Base-by-base conservation (phyloP, 2,329 filamentous ascomycete genomes). In the Talaromyces atroroseus region DNA sequence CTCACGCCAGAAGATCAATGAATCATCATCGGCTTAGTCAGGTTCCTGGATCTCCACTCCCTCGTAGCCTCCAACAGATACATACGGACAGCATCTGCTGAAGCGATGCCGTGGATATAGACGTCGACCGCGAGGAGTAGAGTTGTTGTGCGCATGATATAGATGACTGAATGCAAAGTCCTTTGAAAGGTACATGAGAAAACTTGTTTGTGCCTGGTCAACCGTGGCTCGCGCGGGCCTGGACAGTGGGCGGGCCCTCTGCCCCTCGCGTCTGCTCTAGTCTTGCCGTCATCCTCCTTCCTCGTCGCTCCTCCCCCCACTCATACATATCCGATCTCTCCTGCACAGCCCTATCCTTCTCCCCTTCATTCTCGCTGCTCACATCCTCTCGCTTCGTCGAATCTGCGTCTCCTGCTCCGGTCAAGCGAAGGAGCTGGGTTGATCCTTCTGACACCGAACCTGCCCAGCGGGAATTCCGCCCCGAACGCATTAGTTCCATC, bases 361-460 rank as follows among this genome's bases (percentile, higher is more conserved):
- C n/a, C 29, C 14, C 6, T 6, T n/a, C 14, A 3, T 6, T n/a
- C 34, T 38, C 12, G 16, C 12, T n/a, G 34, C 34, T 38, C n/a
- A n/a, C n/a, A n/a, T n/a, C 11, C 12, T 34, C 38, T 36, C n/a
- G 32, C 18, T 38, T 42, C 47, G 20, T 47, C 51, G 23, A 12
- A 18, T 18, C 5, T 3, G 23, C 29, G 10, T 32, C 11, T 12
- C 10, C 29, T 32, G 8, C 26, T 29, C 26, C 8, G 26, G 40
- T 45, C 42, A 45, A 44, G 23, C 34, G 18, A 32, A 16, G 21
- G 14, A 40, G 32, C 24, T 21, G 32, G 52, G 52, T n/a, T 32
- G 42, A 34, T 26, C 52, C 52, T 21, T 54, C 52, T 54, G 52
- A 54, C 47, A 54, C 52, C 52, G 48, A 54, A 20, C 36, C 45